Conservation (phyloP, 139 green algal genomes). For the Yamagishiella unicocca region DNA sequence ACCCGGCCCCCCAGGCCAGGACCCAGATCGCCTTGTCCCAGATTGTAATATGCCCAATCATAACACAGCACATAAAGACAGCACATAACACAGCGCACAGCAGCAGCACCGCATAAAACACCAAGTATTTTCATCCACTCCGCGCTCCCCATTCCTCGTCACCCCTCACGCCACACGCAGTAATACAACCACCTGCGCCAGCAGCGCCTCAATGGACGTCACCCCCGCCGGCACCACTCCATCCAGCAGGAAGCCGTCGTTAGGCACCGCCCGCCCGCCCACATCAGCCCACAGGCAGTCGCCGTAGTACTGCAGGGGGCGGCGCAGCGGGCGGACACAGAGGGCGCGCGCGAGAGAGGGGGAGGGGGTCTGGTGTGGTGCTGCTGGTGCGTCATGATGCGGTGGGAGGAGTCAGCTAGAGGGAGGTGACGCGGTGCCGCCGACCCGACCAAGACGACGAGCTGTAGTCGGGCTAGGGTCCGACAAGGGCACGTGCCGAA, state of each 20-base stretch:
- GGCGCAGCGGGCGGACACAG: not conserved
- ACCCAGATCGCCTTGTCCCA: too few relatives aligned
- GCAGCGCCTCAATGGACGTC: conserved; percentile 12
- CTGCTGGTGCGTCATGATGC: too few relatives aligned
- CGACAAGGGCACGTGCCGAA: too few relatives aligned
- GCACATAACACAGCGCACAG: too few relatives aligned
- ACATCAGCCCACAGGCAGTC: conserved; percentile 66
- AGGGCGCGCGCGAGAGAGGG: not conserved
- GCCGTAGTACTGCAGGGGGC: conserved; percentile 56
- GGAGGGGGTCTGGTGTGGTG: not conserved
- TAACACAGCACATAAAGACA: too few relatives aligned
- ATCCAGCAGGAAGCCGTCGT: conserved; percentile 63
- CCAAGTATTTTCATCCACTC: not conserved
- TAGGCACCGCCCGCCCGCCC: conserved; percentile 51
- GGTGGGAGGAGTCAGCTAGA: too few relatives aligned
- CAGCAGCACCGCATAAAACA: too few relatives aligned
- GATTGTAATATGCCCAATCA: too few relatives aligned
- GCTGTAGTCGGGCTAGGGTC: too few relatives aligned
- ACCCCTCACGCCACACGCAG: not conserved
- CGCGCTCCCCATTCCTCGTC: not conserved
- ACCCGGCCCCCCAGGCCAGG: too few relatives aligned
- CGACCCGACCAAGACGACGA: too few relatives aligned
- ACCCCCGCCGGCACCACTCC: conserved; percentile 52
- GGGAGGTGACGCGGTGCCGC: too few relatives aligned
- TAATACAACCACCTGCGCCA: conserved; percentile 13